Evolutionary conservation across 1,284 basidiomycete genomes (phyloP).

Genomic region (Tilletiopsis washingtonensis): DNA sequence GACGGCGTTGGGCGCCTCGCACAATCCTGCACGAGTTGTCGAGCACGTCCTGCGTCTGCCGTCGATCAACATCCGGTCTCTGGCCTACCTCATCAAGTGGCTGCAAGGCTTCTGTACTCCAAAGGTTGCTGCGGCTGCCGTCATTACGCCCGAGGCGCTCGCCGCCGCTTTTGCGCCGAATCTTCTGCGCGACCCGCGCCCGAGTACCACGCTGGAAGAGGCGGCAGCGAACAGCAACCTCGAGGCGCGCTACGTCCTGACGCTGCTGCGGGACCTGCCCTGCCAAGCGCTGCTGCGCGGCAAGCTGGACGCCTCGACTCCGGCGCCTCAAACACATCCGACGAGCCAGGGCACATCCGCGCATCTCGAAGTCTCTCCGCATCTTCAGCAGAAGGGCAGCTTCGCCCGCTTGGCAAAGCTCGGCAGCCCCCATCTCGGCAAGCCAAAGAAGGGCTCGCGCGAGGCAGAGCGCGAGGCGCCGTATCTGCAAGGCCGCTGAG

Average conservation of each 20-base stretch:
- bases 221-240: constrained; percentile 81
- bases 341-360: too few relatives aligned
- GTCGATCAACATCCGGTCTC: constrained; percentile 70
- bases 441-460: too few relatives aligned
- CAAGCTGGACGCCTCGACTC: too few relatives aligned
- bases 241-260: constrained; percentile 45
- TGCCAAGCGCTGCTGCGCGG: too few relatives aligned
- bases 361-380: too few relatives aligned
- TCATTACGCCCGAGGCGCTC: constrained; percentile 53
- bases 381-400: too few relatives aligned
- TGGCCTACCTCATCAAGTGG: constrained; percentile 79
- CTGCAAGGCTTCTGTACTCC: constrained; percentile 76
- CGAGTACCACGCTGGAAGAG: constrained; percentile 66
- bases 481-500: too few relatives aligned
- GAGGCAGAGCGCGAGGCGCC: too few relatives aligned
- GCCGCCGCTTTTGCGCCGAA: constrained; percentile 82
- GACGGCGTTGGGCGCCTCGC: not conserved
- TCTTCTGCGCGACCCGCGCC: constrained; percentile 67
- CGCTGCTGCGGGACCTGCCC: constrained; percentile 3
- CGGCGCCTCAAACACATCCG: too few relatives aligned
- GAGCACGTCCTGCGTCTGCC: constrained; percentile 68
- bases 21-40: constrained; percentile 52
- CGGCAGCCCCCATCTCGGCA: too few relatives aligned
- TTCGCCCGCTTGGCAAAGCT: too few relatives aligned
- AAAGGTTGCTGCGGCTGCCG: constrained; percentile 53